Percentiles rank a stretch among this genome's conserved stretches.
phyloP scores from a whole-genome alignment of 331 rosid species.

The Acacia pycnantha region DNA sequence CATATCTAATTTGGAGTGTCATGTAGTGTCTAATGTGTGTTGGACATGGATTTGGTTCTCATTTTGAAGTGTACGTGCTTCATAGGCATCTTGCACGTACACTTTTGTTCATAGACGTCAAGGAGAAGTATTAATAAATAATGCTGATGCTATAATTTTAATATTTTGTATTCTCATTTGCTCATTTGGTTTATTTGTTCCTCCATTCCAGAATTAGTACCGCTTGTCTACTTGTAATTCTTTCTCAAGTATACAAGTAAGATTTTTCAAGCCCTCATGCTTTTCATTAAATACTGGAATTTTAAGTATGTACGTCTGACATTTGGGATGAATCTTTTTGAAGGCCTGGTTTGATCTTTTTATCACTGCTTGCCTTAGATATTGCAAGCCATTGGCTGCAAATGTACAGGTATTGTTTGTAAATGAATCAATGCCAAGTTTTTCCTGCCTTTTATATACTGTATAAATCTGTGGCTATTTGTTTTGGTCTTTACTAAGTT shows the following conservation, averaged over 20 bases:
- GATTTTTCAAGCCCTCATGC: slow-evolving; percentile 22
- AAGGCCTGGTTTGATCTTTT: slow-evolving; percentile 86
- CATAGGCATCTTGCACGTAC: not conserved
- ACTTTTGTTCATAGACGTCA: slow-evolving; percentile 10
- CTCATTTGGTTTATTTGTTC: slow-evolving; percentile 33
- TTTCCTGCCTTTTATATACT: not conserved
- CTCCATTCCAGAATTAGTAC: slow-evolving; percentile 69
- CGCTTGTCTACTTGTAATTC: slow-evolving; percentile 75
- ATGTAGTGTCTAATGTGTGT: not conserved
- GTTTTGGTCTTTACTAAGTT: slow-evolving; percentile 21
- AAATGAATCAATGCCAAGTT: not conserved
- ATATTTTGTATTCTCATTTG: slow-evolving; percentile 18
- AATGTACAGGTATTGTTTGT: slow-evolving; percentile 80
- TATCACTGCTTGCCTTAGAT: slow-evolving; percentile 90
- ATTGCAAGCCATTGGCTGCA: slow-evolving; percentile 98
- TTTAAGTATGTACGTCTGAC: slow-evolving; percentile 38
- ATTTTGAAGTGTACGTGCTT: not conserved
- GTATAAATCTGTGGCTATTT: not conserved
- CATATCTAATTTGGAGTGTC: not conserved
- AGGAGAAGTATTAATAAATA: not conserved
- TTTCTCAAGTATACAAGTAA: slow-evolving; percentile 88
- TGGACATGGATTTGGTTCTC: not conserved
- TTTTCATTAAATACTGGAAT: slow-evolving; percentile 18
- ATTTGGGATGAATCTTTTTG: slow-evolving; percentile 38
- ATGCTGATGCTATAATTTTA: slow-evolving; percentile 12